Base-by-base conservation (phyloP, 805 yeast genomes). In the Yarrowia porcina region DNA sequence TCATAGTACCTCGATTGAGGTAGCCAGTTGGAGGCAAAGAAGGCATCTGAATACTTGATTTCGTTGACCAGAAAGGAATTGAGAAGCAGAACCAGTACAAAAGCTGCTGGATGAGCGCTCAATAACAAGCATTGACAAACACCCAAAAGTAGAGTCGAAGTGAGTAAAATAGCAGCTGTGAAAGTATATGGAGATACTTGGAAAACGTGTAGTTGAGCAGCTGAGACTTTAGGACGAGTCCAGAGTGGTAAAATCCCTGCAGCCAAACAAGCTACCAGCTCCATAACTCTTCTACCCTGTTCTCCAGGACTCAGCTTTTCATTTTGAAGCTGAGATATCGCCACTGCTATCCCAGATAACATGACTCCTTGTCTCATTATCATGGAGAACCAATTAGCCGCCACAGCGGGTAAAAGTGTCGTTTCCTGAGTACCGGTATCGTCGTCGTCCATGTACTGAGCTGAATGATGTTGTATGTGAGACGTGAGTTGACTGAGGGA, bases 1-100 rank as follows among this genome's bases (percentile, higher is more conserved):
- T 44, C 50, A 12, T 27, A 44, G 35, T 44, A 44, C n/a, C 13
- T 8, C 11, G 33, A 27, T 8, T 44, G 33, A 5, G 50, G 50
- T 13, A 44, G n/a, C 50, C 50, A 44, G 23, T 44, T 44, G 33
- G 50, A 44, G n/a, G 35, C 50, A 28, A 44, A 44, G 20, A 27
- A 44, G 10, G 35, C 35, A 11, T 44, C 50, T 11, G 50, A 27
- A 21, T n/a, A 44, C 23, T 27, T 27, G 50, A 44, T 27, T 44
- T 44, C 50, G 50, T 44, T 44, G 35, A 27, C 50, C 23, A 44
- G 23, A 28, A 27, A 44, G n/a, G 50, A 44, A 23, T 18, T 44
- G 10, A 27, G 10, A n/a, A 44, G 33, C 20, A 44, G 23, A 4
- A 28, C 23, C 21, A 44, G n/a, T 2, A 27, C 35, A 27, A 27